Evolutionary conservation across 2,329 filamentous ascomycete genomes (phyloP), one percentile per base, ranked within the genome.

Genomic region (Colletotrichum eremochloae): DNA sequence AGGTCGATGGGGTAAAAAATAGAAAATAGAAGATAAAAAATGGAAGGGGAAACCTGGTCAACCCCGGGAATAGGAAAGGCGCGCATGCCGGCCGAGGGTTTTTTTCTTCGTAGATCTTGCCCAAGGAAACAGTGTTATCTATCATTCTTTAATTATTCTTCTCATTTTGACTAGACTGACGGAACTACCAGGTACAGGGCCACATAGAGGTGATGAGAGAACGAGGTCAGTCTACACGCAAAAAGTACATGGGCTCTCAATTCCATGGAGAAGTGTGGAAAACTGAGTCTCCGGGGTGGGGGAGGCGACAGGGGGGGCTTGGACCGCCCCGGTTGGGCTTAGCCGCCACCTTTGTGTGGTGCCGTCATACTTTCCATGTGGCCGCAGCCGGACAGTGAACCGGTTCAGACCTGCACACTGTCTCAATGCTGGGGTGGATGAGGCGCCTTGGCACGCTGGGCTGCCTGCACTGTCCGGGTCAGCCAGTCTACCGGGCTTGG

Each of bases 371-470:
- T 5, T 20, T 5, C 40, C 38, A 18, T 18, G n/a, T 55, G 63
- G 29, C 65, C 66, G 66, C 69, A 63, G 65, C 46, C 60, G 58
- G 53, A 72, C 69, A 60, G 69, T 72, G 69, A 15, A 5, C 7
- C 7, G 42, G 11, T 2, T 14, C 1, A 6, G 7, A n/a, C 42
- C n/a, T 9, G 8, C 38, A 42, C 52, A 71, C 68, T 63, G 53
- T 62, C 9, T 9, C 50, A 8, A 5, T 9, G 15, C 61, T 42
- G 36, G 33, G 46, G 31, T 36, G 40, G 38, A 40, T 40, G 11
- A 40, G 38, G 40, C 40, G 40, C 14, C 40, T 42, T 42, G 40
- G 42, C 5, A 20, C 12, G 42, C 4, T 20, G 15, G 48, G n/a
- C 46, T 42, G 38, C 38, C 15, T 44, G 60, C 33, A 63, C 33